Conservation (phyloP, 208 protist genomes). For the Eutreptiella sp. region DNA sequence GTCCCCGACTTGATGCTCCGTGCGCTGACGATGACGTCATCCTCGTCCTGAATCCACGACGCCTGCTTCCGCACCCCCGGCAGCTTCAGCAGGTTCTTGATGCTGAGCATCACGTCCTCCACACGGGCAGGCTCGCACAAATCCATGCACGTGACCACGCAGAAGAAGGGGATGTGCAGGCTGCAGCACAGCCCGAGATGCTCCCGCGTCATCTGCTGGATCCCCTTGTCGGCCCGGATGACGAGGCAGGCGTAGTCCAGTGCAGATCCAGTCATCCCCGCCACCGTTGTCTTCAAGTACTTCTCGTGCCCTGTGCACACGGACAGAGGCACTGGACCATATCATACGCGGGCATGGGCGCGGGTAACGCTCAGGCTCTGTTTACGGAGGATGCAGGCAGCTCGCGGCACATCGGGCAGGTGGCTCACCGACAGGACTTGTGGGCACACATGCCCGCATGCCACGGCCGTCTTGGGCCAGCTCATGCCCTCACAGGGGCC, state of each 20-base stretch:
- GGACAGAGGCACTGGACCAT: too few species aligned
- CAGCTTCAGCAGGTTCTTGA: conserved; percentile 50
- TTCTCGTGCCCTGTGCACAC: conserved; percentile 71
- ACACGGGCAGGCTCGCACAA: conserved; percentile 56
- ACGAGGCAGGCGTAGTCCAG: conserved; percentile 49
- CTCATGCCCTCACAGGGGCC: too few species aligned
- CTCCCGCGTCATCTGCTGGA: conserved; percentile 52
- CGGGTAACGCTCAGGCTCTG: too few species aligned
- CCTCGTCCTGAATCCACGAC: conserved; percentile 36
- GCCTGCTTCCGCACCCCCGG: conserved; percentile 52
- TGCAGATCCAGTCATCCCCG: conserved; percentile 50
- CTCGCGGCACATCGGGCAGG: too few species aligned
- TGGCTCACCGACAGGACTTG: too few species aligned
- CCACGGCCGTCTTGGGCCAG: too few species aligned
- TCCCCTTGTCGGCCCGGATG: conserved; percentile 4
- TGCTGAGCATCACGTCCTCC: conserved; percentile 40
- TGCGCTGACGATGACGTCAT: conserved; percentile 54
- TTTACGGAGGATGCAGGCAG: too few species aligned
- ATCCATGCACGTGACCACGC: conserved; percentile 71
- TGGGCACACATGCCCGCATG: too few species aligned
- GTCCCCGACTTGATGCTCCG: conserved; percentile 37
- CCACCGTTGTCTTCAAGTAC: conserved; percentile 73
- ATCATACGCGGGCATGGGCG: too few species aligned
- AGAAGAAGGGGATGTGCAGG: conserved; percentile 54
- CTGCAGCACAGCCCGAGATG: conserved; percentile 60